Base-by-base conservation (phyloP, 1,284 basidiomycete species). In the Ustilago cynodontis region DNA sequence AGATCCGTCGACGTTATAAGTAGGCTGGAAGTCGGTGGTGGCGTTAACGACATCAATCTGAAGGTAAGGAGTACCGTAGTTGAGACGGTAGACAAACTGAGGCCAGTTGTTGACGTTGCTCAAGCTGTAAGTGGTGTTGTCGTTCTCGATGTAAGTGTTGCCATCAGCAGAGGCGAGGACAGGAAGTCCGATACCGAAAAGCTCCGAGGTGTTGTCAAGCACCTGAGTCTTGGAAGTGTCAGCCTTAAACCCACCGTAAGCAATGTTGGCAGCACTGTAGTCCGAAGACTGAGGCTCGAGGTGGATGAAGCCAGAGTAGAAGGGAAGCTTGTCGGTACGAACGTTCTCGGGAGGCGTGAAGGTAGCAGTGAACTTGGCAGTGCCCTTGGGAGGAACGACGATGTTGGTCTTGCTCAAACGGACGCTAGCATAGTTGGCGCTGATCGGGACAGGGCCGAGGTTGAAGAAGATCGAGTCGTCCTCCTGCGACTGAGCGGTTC, bases 241-340 rank as follows among this genome's bases (percentile, higher is more conserved):
- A 11, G 66, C 69, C 28, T 61, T 61, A 57, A 74, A 75, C 7
- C 79, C 79, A 18, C 61, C 61, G 62, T 80, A 80, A 2, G 79
- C 73, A n/a, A 80, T 69, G 51, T 61, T 68, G 61, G 66, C 54
- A 26, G 64, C 69, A 43, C 63, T 64, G 66, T 69, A 75, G 54
- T 45, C 56, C 6, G 47, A 57, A 3, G 59, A 60, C 16, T 63
- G 50, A 3, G 67, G 77, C 14, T 86, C 82, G 58, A 90, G 86
- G 66, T 90, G 84, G 71, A 91, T 89, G 86, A 89, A 90, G 4
- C 90, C 90, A 47, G 89, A 90, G 86, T 88, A 91, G 54, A 91
- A 87, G 7, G 91, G 90, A 81, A 89, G 88, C 3, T 88, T 87
- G 13, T 87, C 82, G 0, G 87, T 77, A 68, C 90, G 88, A 33